A percentile compares a stretch with the other conserved stretches of the same genome.
Conservation (phyloP, 495 filamentous ascomycete species). For the Acidomyces sp. region DNA sequence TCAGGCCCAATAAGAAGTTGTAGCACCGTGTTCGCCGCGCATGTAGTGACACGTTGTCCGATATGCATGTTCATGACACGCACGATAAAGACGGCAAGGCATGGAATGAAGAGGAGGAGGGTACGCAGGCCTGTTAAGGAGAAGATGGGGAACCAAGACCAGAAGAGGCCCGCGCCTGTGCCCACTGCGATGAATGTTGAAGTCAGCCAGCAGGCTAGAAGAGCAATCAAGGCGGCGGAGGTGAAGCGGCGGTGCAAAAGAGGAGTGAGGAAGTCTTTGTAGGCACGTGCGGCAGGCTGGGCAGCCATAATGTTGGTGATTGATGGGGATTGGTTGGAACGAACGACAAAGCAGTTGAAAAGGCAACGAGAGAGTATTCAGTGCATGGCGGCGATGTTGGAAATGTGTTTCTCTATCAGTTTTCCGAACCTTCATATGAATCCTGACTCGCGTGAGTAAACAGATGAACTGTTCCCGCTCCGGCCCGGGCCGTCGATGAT, state of each 20-base stretch:
- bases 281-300: constrained; percentile 35
- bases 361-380: no score
- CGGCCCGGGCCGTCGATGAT: no score
- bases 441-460: no score
- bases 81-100: constrained; percentile 59
- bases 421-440: no score
- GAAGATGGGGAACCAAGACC: constrained; percentile 11
- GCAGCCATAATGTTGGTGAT: no score
- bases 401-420: no score
- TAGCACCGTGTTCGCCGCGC: constrained; percentile 48
- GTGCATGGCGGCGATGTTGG: no score
- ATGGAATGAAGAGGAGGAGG: constrained; percentile 53
- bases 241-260: constrained; percentile 77
- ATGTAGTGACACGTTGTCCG: constrained; percentile 55
- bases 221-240: constrained; percentile 49
- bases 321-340: no score
- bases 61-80: constrained; percentile 78
- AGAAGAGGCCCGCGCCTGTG: constrained; percentile 4
- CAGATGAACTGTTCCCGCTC: no score
- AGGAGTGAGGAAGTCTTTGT: constrained; percentile 84
- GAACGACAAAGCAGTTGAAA: no score
- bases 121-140: constrained; percentile 44
- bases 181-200: constrained; percentile 49
- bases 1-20: constrained; percentile 29
- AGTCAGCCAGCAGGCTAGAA: constrained; percentile 61